These are phyloP conservation scores for Babesia sp. DNA, from an alignment of 169 alveolate genomes.

Conservation along the genomic window DNA sequence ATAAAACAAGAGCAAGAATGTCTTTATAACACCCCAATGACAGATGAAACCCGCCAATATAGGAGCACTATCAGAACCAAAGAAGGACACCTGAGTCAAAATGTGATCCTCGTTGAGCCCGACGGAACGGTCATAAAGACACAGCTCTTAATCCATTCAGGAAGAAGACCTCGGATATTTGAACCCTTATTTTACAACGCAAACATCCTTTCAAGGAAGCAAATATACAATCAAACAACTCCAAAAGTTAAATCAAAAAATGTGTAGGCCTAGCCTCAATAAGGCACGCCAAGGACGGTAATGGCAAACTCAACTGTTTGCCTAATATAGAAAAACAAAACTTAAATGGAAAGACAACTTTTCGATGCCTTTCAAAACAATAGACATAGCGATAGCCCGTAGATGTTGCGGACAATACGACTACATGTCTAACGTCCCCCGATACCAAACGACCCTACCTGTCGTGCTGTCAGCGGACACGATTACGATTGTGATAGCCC, in stretches of 20 bases:
- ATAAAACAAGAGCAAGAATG: background rate
- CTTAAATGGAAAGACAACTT: background rate
- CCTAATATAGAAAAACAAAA: background rate
- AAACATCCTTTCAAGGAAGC: background rate
- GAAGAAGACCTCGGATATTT: background rate
- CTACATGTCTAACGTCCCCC: slow-evolving; percentile 28
- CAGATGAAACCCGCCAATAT: slow-evolving; percentile 8
- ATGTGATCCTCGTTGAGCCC: slow-evolving; percentile 12
- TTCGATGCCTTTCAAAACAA: background rate
- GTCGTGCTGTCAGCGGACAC: slow-evolving; percentile 46
- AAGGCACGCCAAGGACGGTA: slow-evolving; percentile 6
- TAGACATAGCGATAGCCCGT: background rate
- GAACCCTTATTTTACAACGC: background rate
- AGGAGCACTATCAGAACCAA: slow-evolving; percentile 5
- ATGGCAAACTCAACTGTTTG: background rate
- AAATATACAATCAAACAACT: background rate
- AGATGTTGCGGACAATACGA: background rate
- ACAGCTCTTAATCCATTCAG: background rate
- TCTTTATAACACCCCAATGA: background rate
- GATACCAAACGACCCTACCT: slow-evolving; percentile 31
- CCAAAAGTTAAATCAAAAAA: background rate
- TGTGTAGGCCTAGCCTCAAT: slow-evolving; percentile 32
- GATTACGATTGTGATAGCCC: background rate
- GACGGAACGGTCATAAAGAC: background rate
- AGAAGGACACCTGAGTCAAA: slow-evolving; percentile 21